Evolutionary conservation across 2,329 filamentous ascomycete species (phyloP), one percentile per base, ranked within the genome.

Genomic region (Penicillium decumbens): DNA sequence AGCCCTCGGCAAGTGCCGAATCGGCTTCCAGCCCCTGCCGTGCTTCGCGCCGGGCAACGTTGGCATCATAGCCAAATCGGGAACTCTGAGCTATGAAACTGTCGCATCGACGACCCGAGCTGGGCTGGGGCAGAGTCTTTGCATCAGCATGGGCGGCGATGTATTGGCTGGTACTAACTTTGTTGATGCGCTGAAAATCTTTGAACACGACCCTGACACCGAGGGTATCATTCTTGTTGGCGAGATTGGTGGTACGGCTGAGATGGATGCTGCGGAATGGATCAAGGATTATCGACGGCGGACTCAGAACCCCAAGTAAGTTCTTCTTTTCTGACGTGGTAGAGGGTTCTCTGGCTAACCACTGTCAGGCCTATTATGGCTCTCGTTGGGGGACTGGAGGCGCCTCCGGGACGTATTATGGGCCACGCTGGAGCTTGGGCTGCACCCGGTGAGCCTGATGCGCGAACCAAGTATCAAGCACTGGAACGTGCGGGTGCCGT

Each of bases 41-140:
- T 88, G 83, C 50, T 91, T 89, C 62, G 73, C 77, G 49, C 78
- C 81, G 0, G 88, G 87, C 0, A 79, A 80, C 49, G 75, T 92
- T 20, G 87, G 87, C 2, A 87, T 92, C 47, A 80, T 88, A 3
- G 85, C 86, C n/a, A 90, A 89, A 65, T 89, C 85, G 0, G 88
- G 87, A 1, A 92, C 88, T 0, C 71, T 92, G 35, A 89, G 85
- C 53, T 92, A 91, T 61, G 88, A 92, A 66, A 82, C 87, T 1
- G 87, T 90, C 1, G 87, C 84, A 0, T 84, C 85, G 1, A 83
- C 88, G 23, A 88, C 85, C 6, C 77, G 83, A 53, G 83, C 81
- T n/a, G 87, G 87, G 0, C 72, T 91, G 0, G 88, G 88, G 0
- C 88, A 92, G 67, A 89, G 85, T 61, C 72, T 90, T 6, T 87